Evolutionary conservation across 2,329 filamentous ascomycete species (phyloP).

Genomic region (Sclerotinia trifoliorum): DNA sequence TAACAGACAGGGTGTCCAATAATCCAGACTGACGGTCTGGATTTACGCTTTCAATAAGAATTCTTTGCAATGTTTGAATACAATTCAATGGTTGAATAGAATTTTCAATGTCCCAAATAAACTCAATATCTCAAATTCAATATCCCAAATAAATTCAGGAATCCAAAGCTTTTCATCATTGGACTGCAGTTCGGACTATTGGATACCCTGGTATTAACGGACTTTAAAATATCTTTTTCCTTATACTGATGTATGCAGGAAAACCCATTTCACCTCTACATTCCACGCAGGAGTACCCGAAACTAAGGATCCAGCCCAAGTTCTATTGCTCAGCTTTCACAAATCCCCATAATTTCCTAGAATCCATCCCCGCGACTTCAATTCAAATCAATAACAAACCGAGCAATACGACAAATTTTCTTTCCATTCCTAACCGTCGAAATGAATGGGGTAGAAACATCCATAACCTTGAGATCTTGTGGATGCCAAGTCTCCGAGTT

Average conservation of each 20-base stretch:
- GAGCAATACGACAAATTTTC: slow-evolving; percentile 7
- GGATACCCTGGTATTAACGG: too few relatives aligned
- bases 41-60: too few relatives aligned
- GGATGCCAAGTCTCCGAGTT: not conserved
- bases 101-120: too few relatives aligned
- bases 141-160: too few relatives aligned
- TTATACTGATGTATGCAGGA: not conserved
- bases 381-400: not conserved
- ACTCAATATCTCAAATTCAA: too few relatives aligned
- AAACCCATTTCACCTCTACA: not conserved
- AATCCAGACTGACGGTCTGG: too few relatives aligned
- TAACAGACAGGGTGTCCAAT: not conserved
- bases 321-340: not conserved
- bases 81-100: too few relatives aligned
- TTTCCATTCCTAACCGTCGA: not conserved
- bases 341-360: too few relatives aligned
- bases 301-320: not conserved
- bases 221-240: not conserved
- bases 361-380: not conserved
- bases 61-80: too few relatives aligned
- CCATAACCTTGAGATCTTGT: not conserved
- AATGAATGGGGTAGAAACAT: not conserved
- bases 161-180: too few relatives aligned
- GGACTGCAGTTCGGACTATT: too few relatives aligned
- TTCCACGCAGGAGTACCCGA: not conserved